A percentile compares a stretch with the other conserved stretches of the same genome.
These are phyloP conservation scores for Nasturtium officinale DNA, from an alignment of 345 rosid species.

Conservation along the genomic window DNA sequence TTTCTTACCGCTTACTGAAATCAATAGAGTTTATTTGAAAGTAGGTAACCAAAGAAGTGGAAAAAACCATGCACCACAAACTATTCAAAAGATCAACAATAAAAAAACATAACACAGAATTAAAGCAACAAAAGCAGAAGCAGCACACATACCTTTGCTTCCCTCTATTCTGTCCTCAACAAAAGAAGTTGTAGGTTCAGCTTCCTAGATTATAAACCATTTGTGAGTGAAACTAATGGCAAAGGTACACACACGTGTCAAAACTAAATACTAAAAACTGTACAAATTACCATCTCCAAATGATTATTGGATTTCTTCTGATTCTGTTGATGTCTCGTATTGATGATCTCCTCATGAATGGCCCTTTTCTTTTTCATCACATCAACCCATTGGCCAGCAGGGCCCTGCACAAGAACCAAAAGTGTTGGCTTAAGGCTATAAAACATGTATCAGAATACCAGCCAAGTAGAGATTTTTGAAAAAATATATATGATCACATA, in stretches of 20 bases:
- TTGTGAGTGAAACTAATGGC: constrained; percentile 21
- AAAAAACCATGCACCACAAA: constrained; percentile 15
- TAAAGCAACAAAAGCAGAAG: neutral
- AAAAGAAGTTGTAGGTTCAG: constrained; percentile 43
- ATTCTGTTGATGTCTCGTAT: constrained; percentile 55
- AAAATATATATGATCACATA: neutral
- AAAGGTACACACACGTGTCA: constrained; percentile 1
- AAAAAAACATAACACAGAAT: constrained; percentile 5
- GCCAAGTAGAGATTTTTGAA: neutral
- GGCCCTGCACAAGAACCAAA: constrained; percentile 56
- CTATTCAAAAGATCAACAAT: constrained; percentile 6
- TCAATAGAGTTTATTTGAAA: constrained; percentile 26
- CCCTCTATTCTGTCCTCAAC: constrained; percentile 44
- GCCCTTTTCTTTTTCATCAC: constrained; percentile 95
- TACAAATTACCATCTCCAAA: constrained; percentile 54
- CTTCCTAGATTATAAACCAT: constrained; percentile 56
- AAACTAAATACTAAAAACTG: neutral
- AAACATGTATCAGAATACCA: neutral
- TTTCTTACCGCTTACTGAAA: constrained; percentile 58
- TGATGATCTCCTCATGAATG: constrained; percentile 73
- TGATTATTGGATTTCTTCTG: constrained; percentile 54
- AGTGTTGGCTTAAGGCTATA: constrained; percentile 11
- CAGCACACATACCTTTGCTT: constrained; percentile 51
- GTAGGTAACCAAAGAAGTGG: constrained; percentile 22
- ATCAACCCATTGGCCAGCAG: constrained; percentile 75